A percentile compares a stretch with the other conserved stretches of the same genome.
phyloP scores from a whole-genome alignment of 1,139 yeast species.

The Nakaseomyces sp. region DNA sequence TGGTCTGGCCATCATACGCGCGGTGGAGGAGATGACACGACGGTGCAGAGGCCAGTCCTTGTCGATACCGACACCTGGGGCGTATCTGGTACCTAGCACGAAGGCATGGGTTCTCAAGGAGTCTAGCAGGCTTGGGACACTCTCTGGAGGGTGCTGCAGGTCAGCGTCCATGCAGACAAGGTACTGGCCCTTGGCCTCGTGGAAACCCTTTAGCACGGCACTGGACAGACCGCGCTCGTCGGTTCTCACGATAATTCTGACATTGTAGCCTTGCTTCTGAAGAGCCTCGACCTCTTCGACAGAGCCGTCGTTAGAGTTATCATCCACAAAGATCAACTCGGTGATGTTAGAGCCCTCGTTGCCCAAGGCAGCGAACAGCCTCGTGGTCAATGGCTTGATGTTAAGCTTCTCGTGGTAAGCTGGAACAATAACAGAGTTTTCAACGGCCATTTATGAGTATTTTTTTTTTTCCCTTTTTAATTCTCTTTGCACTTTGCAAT shows the following conservation, averaged over 20 bases:
- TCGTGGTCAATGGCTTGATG: constrained; percentile 38
- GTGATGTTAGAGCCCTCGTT: constrained; percentile 34
- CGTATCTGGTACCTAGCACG: constrained; percentile 41
- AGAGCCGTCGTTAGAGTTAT: constrained; percentile 42
- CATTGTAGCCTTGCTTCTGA: constrained; percentile 38
- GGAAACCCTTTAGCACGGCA: constrained; percentile 39
- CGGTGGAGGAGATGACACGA: constrained; percentile 39
- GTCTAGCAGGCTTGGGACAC: constrained; percentile 36
- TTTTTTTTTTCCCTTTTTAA: neutral
- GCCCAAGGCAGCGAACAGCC: constrained; percentile 40
- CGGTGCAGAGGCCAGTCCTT: constrained; percentile 43
- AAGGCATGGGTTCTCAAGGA: constrained; percentile 35
- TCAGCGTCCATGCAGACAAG: constrained; percentile 43
- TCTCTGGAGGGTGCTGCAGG: constrained; percentile 42
- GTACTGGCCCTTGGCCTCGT: constrained; percentile 38
- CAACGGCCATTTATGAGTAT: constrained; percentile 28
- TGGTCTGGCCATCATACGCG: constrained; percentile 39
- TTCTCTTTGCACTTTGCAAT: neutral
- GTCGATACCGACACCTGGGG: constrained; percentile 42
- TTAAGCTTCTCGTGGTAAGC: constrained; percentile 41
- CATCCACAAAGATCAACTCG: constrained; percentile 41
- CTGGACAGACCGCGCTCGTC: constrained; percentile 40
- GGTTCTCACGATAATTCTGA: constrained; percentile 39
- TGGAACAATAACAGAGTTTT: constrained; percentile 38
- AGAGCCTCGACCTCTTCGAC: constrained; percentile 40